Percentiles rank a stretch among this genome's conserved stretches.
phyloP scores from a whole-genome alignment of 306 rosid genomes.

The Rosa chinensis region DNA sequence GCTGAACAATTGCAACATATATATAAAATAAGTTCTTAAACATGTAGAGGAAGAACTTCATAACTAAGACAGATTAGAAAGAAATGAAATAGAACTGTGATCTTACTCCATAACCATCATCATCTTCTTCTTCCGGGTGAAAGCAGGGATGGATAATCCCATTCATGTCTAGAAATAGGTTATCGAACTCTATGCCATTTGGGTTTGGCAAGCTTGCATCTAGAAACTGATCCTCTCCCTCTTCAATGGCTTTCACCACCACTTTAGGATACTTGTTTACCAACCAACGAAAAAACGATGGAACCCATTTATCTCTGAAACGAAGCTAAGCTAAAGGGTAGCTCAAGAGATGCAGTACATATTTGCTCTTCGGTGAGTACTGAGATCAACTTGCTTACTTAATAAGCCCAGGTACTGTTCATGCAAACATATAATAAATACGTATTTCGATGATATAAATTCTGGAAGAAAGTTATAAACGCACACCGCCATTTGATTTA shows the following conservation, averaged over 20 bases:
- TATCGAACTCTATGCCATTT: constrained; percentile 36
- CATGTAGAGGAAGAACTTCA: neutral
- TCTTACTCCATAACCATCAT: neutral
- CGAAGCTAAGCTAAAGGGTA: neutral
- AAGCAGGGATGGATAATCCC: constrained; percentile 60
- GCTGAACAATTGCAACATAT: no score
- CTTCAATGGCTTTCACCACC: constrained; percentile 24
- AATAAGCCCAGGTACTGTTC: no score
- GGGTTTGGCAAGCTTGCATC: constrained; percentile 31
- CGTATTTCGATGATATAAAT: no score
- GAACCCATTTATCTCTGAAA: constrained; percentile 44
- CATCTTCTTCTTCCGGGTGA: constrained; percentile 34
- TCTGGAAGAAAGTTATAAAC: no score
- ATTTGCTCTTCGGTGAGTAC: no score
- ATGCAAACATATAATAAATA: no score
- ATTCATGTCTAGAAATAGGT: constrained; percentile 62
- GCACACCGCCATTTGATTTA: no score
- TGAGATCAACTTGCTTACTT: no score
- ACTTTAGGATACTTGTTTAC: constrained; percentile 30
- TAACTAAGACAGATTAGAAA: no score
- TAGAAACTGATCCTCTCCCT: neutral
- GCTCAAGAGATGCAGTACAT: neutral
- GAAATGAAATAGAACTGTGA: neutral
- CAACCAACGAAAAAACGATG: constrained; percentile 52
- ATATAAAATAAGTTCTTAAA: no score